These are phyloP conservation scores for Madurella mycetomatis DNA, from an alignment of 2,329 filamentous ascomycete genomes.

Conservation along the genomic window DNA sequence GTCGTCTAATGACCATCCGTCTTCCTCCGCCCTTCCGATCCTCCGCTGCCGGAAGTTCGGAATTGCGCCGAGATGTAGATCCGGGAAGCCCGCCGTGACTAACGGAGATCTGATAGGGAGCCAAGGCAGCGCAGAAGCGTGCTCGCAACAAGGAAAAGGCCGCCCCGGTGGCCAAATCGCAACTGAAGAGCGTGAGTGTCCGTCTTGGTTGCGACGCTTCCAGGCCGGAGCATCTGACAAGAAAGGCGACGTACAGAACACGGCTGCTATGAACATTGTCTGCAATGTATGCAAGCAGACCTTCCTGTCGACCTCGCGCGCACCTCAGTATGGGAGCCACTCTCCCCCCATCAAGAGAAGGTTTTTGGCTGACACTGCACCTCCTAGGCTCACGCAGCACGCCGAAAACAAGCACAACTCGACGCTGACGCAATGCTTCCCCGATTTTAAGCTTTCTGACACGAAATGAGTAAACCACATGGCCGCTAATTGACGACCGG, in stretches of 20 bases:
- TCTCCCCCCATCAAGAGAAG: neutral
- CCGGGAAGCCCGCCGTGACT: neutral
- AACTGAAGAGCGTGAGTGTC: conserved; percentile 60
- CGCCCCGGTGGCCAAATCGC: conserved; percentile 57
- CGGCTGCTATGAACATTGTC: conserved; percentile 69
- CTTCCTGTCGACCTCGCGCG: conserved; percentile 73
- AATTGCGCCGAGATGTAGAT: conserved; percentile 2
- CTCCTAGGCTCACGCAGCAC: conserved; percentile 61
- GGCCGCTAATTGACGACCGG: conserved; percentile 5
- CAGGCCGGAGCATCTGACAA: conserved; percentile 3
- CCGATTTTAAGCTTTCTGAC: conserved; percentile 36
- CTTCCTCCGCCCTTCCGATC: too few species aligned
- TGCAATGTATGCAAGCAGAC: conserved; percentile 73
- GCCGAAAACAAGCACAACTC: conserved; percentile 74
- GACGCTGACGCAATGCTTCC: conserved; percentile 67
- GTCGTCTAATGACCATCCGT: conserved; percentile 9
- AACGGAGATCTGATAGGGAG: conserved; percentile 29
- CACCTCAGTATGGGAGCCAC: conserved; percentile 54
- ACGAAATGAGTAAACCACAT: conserved; percentile 11
- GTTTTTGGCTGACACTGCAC: neutral
- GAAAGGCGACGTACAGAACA: conserved; percentile 49
- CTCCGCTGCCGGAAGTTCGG: conserved; percentile 5
- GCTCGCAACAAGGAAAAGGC: conserved; percentile 64
- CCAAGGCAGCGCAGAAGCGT: conserved; percentile 56
- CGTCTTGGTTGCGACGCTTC: neutral